These are phyloP conservation scores for Petunia axillaris DNA, from an alignment of 257 asterid species.

Conservation along the genomic window DNA sequence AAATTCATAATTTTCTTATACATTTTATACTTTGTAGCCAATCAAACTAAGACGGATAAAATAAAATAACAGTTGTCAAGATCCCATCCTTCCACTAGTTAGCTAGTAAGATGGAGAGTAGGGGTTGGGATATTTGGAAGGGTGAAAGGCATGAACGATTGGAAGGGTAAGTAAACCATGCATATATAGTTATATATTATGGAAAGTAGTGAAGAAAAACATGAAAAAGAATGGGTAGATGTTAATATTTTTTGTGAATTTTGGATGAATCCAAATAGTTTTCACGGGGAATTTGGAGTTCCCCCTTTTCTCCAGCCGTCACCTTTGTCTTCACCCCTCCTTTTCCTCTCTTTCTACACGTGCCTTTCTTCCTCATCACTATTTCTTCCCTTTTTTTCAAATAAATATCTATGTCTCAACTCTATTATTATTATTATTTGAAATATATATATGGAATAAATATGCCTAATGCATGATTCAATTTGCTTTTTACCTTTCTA, in stretches of 20 bases:
- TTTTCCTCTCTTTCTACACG: constrained; percentile 48
- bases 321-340: constrained; percentile 31
- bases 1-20: too few species aligned
- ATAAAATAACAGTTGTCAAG: background rate
- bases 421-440: background rate
- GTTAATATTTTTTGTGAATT: constrained; percentile 45
- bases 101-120: background rate
- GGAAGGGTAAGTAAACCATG: constrained; percentile 29
- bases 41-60: too few species aligned
- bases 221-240: constrained; percentile 34
- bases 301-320: constrained; percentile 45
- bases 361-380: constrained; percentile 47
- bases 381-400: background rate
- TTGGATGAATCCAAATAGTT: constrained; percentile 69
- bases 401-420: constrained; percentile 14
- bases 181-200: constrained; percentile 40
- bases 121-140: constrained; percentile 2
- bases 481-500: constrained; percentile 17
- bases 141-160: constrained; percentile 48
- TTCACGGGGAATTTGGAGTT: constrained; percentile 97
- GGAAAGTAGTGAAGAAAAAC: constrained; percentile 56
- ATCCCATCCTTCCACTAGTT: background rate
- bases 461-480: constrained; percentile 21
- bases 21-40: too few species aligned
- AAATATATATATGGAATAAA: background rate